Evolutionary conservation across 225 moss, liverwort and hornwort species (phyloP), one percentile per base, ranked within the genome.

Genomic region (Pleurozium schreberi): DNA sequence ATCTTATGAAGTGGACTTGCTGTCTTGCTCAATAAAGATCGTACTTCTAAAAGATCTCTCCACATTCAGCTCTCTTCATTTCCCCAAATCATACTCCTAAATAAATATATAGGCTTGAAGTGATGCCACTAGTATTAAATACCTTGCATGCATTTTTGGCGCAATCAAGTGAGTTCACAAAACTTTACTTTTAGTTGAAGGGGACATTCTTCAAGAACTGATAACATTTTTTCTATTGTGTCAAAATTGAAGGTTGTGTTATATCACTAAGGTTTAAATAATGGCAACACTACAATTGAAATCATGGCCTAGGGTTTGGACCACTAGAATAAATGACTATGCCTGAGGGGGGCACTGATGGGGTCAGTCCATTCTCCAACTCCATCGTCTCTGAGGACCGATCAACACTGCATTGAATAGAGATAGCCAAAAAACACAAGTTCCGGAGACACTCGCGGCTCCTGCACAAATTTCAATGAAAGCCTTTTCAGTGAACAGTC

Each of bases 241-340:
- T 85, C 88, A 88, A 85, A 85, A 85, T 65, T 89, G 67, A 81
- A 89, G 83, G 74, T 53, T 83, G 74, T n/a, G 66, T 33, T 61
- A 75, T 75, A 69, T 49, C 66, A 65, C 75, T 74, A 78, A 59
- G 86, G 65, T 64, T 55, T 47, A 74, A 90, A 88, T 69, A 87
- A 86, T 87, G 90, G 80, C 75, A 89, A 52, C 34, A 84, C 47
- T 81, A 89, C 84, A 81, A 87, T n/a, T 80, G n/a, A 81, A 87
- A 84, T 87, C 78, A 38, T 80, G 88, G 84, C 18, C 49, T 59
- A 43, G 64, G 67, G 75, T 47, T 77, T 84, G 42, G 80, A 84
- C 73, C 73, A 84, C 70, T 70, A 79, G 40, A 79, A 47, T 64
- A 76, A 71, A 85, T 71, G 66, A 90, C 65, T 42, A 75, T 64